Percentiles rank a stretch among this genome's conserved stretches.
Evolutionary conservation across 176 grass and related monocot species (phyloP).

Genomic region (Cymbopogon citratus): DNA sequence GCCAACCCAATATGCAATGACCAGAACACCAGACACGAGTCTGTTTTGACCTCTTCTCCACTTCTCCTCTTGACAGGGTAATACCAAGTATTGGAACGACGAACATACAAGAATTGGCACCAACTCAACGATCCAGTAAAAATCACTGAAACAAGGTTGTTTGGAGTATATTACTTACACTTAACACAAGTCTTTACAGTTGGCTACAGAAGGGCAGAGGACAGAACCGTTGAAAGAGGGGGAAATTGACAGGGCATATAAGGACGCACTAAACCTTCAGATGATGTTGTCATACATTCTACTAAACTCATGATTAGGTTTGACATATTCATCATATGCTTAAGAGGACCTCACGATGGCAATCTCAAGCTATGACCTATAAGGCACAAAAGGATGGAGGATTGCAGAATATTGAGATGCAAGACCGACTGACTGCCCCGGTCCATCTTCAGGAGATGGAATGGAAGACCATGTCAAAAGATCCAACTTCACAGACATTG

Average conservation of each 20-base stretch:
- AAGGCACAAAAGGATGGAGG: too few species aligned
- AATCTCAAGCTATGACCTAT: not conserved
- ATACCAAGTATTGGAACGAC: not conserved
- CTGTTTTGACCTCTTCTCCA: slow-evolving; percentile 8
- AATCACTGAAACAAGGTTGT: too few species aligned
- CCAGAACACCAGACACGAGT: not conserved
- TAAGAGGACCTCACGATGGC: not conserved
- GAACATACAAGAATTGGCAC: not conserved
- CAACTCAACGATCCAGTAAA: not conserved
- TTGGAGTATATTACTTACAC: too few species aligned
- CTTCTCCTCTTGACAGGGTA: not conserved
- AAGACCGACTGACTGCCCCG: not conserved
- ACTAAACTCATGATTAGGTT: not conserved
- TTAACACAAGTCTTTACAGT: not conserved
- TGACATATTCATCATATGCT: not conserved
- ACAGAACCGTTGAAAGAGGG: not conserved
- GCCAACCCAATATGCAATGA: slow-evolving; percentile 11
- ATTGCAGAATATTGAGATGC: not conserved
- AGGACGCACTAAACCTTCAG: not conserved
- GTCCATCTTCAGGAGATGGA: not conserved
- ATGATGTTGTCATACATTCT: not conserved
- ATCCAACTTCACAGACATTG: not conserved
- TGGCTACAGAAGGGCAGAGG: not conserved
- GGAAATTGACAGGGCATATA: too few species aligned
- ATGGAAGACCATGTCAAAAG: not conserved